Evolutionary conservation across 495 filamentous ascomycete species (phyloP), one percentile per base, ranked within the genome.

Genomic region (Penicillium roqueforti): DNA sequence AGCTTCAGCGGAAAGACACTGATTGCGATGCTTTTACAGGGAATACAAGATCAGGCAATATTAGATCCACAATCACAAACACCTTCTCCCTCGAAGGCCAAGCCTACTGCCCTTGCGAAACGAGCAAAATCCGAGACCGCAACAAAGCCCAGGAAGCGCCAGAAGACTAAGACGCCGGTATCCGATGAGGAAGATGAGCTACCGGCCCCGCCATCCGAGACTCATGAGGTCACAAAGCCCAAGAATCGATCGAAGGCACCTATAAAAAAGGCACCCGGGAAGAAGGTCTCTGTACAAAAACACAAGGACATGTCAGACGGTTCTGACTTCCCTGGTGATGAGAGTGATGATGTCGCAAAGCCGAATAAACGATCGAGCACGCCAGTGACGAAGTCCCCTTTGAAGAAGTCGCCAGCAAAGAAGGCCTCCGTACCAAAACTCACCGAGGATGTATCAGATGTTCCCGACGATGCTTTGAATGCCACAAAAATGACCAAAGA

Each of bases 71-170:
- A 52, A 28, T 31, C 43, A 0, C n/a, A 60, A 34, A 37, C 51
- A 34, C 46, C 54, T 29, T 39, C 57, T 37, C 54, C 68, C 58
- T 54, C 61, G 54, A 58, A 61, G 47, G 51, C 52, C 1, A 60
- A 67, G 39, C 53, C 67, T 38, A 34, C 53, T 48, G 34, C 54
- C 11, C 39, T 61, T 28, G 47, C 60, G 7, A 75, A 75, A 56
- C 61, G 67, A 48, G 14, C 65, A 8, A 69, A 69, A 51, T 13
- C 47, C 8, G 55, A 52, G 11, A 47, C 29, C 19, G 52, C 56
- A 10, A 47, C 61, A 8, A 62, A 65, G 48, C 54, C 71, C 2
- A 58, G 67, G 31, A 76, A 76, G 52, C 65, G 70, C 28, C 73
- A 64, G 25, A 76, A 72, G 65, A 67, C 64, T 16, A 66, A 58